Percentiles rank a stretch among this genome's conserved stretches.
Conservation (phyloP, 1,284 basidiomycete species). For the Boletus hoseneyae region DNA sequence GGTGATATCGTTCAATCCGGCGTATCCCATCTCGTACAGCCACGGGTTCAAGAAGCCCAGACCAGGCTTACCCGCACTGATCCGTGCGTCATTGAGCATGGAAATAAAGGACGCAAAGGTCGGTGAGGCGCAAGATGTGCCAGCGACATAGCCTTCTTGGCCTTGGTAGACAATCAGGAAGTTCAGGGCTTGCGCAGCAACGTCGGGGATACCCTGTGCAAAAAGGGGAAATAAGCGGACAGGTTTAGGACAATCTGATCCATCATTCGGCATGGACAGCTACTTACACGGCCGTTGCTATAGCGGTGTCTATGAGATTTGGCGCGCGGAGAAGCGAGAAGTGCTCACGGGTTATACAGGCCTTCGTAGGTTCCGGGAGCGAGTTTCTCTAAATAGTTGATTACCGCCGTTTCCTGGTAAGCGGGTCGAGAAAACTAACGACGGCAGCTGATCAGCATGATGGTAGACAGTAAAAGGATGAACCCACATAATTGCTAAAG, state of each 20-base stretch:
- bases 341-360: slow-evolving; percentile 52
- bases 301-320: neutral
- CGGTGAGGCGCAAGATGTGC: slow-evolving; percentile 46
- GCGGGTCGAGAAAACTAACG: slow-evolving; percentile 21
- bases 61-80: slow-evolving; percentile 39
- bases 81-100: slow-evolving; percentile 60
- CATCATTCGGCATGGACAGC: no score
- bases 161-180: slow-evolving; percentile 19
- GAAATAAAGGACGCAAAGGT: slow-evolving; percentile 40
- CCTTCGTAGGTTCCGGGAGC: slow-evolving; percentile 48
- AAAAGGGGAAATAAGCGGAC: neutral
- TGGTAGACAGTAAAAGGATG: neutral
- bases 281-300: slow-evolving; percentile 38
- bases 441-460: neutral
- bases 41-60: slow-evolving; percentile 64
- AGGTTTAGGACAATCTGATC: no score
- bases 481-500: slow-evolving; percentile 42
- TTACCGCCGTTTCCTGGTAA: slow-evolving; percentile 16
- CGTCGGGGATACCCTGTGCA: slow-evolving; percentile 53
- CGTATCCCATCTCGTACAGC: slow-evolving; percentile 41
- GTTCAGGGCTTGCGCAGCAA: slow-evolving; percentile 47
- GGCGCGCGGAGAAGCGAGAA: neutral
- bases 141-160: slow-evolving; percentile 25
- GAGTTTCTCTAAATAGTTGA: slow-evolving; percentile 42
- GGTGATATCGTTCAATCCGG: slow-evolving; percentile 50